These are phyloP conservation scores for Argentina anserina DNA, from an alignment of 306 rosid species.

Conservation along the genomic window DNA sequence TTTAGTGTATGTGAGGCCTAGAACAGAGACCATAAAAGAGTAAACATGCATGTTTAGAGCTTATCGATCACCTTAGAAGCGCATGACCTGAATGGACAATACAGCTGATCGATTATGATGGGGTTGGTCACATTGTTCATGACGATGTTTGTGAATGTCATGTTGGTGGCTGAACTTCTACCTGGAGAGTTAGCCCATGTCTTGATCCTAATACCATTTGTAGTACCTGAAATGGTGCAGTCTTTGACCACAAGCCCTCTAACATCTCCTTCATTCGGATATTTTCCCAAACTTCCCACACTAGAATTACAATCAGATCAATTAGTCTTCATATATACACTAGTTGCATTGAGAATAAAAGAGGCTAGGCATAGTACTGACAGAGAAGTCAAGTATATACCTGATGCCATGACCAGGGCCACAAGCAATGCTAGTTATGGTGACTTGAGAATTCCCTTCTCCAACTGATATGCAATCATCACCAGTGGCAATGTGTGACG, in stretches of 20 bases:
- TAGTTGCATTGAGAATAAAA: not conserved
- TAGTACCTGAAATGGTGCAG: conserved; percentile 39
- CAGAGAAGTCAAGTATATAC: conserved; percentile 5
- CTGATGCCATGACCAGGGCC: conserved; percentile 61
- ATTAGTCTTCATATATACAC: no score
- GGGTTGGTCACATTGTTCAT: conserved; percentile 56
- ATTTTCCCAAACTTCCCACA: conserved; percentile 51
- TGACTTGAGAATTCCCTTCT: conserved; percentile 43
- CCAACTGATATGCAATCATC: conserved; percentile 53
- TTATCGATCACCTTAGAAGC: conserved; percentile 27
- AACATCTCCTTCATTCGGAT: conserved; percentile 40
- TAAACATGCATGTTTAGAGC: not conserved
- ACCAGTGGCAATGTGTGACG: conserved; percentile 31
- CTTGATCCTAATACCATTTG: conserved; percentile 49
- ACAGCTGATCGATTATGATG: conserved; percentile 43
- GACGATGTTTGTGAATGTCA: conserved; percentile 43
- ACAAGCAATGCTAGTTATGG: conserved; percentile 32
- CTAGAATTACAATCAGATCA: conserved; percentile 7
- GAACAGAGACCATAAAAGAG: not conserved
- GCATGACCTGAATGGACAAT: conserved; percentile 42
- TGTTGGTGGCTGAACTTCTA: conserved; percentile 40
- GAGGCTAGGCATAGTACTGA: not conserved
- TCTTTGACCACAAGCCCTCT: conserved; percentile 38
- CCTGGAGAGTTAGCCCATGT: conserved; percentile 51
- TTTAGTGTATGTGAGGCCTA: not conserved